These are phyloP conservation scores for Mycena latifolia DNA, from an alignment of 768 basidiomycete genomes.

Conservation along the genomic window DNA sequence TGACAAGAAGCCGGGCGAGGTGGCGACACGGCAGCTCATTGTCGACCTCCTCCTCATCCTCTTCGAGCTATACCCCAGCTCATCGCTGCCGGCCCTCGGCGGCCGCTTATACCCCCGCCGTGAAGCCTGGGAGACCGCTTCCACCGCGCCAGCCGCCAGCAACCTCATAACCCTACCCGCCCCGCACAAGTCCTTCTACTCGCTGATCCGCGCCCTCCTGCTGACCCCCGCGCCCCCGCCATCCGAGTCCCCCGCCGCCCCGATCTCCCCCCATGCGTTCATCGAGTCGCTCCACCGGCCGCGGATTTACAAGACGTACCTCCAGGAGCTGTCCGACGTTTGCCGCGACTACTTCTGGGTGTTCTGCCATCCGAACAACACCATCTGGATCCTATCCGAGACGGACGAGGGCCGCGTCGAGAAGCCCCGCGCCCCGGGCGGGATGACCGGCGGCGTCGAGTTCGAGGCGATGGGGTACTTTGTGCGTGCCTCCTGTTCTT, in stretches of 20 bases:
- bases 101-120: constrained; percentile 51
- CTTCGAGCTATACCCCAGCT: constrained; percentile 89
- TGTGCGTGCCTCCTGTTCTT: constrained; percentile 61
- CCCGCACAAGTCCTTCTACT: constrained; percentile 80
- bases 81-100: constrained; percentile 70
- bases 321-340: constrained; percentile 88
- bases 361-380: constrained; percentile 95
- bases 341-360: constrained; percentile 98
- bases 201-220: constrained; percentile 81
- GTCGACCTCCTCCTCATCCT: constrained; percentile 88
- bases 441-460: constrained; percentile 99
- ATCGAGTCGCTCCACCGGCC: constrained; percentile 79
- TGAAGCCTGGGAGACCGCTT: constrained; percentile 71
- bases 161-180: constrained; percentile 75
- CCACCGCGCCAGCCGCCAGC: constrained; percentile 52
- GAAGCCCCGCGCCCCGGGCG: constrained; percentile 93
- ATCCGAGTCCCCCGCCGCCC: constrained; percentile 69
- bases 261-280: constrained; percentile 83
- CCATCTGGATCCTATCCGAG: constrained; percentile 87
- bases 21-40: constrained; percentile 91
- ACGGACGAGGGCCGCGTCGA: constrained; percentile 90
- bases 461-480: constrained; percentile 97
- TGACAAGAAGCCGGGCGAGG: constrained; percentile 98
- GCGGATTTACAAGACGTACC: constrained; percentile 84
- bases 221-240: constrained; percentile 78